phyloP scores from a whole-genome alignment of 805 yeast genomes.

The Maudiozyma serrabonitensis region DNA sequence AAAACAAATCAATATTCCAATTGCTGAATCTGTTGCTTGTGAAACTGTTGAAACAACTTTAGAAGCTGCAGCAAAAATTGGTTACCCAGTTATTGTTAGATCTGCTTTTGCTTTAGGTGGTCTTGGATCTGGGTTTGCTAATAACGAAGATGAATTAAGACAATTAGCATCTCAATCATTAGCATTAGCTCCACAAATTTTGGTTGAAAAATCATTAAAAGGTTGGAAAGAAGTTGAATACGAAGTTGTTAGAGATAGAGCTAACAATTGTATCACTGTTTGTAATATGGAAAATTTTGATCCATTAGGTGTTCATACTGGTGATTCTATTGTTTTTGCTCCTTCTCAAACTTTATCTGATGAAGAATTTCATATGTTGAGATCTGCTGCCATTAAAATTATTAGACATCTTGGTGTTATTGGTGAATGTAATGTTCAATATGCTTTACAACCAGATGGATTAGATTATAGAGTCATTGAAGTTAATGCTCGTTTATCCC shows the following conservation, averaged over 20 bases:
- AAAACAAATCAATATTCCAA: conserved; percentile 90
- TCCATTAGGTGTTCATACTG: conserved; percentile 96
- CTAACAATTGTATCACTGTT: conserved; percentile 94
- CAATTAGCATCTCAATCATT: conserved; percentile 85
- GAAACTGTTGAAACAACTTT: conserved; percentile 88
- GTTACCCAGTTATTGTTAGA: conserved; percentile 94
- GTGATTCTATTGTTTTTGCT: conserved; percentile 98
- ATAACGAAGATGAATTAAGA: conserved; percentile 68
- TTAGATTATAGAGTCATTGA: conserved; percentile 93
- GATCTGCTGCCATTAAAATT: conserved; percentile 94
- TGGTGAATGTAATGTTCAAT: conserved; percentile 98
- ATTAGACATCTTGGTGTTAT: conserved; percentile 97
- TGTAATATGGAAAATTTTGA: conserved; percentile 99
- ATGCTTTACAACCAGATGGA: conserved; percentile 92
- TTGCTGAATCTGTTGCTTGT: conserved; percentile 94
- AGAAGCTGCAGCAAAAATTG: conserved; percentile 76
- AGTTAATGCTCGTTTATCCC: conserved; percentile 92
- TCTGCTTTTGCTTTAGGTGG: conserved; percentile 98
- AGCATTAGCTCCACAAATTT: conserved; percentile 84
- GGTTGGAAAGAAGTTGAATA: conserved; percentile 99
- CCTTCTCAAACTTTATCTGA: conserved; percentile 96
- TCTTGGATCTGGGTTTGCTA: conserved; percentile 94
- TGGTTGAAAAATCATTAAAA: conserved; percentile 92
- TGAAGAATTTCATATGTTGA: conserved; percentile 95
- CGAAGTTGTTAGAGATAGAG: conserved; percentile 95